Conservation (phyloP, 805 yeast genomes). For the Zygosaccharomyces siamensis region DNA sequence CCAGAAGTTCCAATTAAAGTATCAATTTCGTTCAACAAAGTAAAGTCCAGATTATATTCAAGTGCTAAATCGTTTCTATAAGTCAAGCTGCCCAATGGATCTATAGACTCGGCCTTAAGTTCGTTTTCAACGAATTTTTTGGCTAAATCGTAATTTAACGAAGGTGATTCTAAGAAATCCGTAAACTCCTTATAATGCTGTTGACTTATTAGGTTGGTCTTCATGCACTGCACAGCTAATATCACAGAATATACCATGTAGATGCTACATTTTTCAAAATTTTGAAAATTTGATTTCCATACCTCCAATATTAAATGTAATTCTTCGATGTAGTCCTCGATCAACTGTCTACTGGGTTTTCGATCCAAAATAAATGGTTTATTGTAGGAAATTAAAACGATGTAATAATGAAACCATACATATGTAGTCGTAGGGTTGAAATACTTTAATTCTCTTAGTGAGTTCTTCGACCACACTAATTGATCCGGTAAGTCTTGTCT, state of each 20-base stretch:
- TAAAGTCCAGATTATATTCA: conserved; percentile 32
- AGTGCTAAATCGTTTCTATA: conserved; percentile 30
- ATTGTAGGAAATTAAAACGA: conserved; percentile 51
- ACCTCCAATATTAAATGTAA: conserved; percentile 17
- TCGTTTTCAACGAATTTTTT: conserved; percentile 27
- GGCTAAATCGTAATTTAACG: conserved; percentile 27
- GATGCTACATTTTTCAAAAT: conserved; percentile 24
- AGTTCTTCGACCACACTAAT: conserved; percentile 41
- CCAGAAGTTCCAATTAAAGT: conserved; percentile 20
- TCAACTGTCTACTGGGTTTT: conserved; percentile 18
- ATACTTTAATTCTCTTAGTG: conserved; percentile 35
- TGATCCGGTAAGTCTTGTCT: conserved; percentile 41
- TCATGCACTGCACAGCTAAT: conserved; percentile 29
- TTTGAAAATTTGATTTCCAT: conserved; percentile 20
- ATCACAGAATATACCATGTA: conserved; percentile 30
- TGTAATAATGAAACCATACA: conserved; percentile 49
- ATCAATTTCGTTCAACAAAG: conserved; percentile 30
- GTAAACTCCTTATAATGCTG: conserved; percentile 15
- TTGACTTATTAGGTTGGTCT: conserved; percentile 19
- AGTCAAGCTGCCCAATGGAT: conserved; percentile 26
- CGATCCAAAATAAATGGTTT: conserved; percentile 44
- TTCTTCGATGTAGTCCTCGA: conserved; percentile 27
- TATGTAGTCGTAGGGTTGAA: conserved; percentile 47
- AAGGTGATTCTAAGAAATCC: conserved; percentile 20
- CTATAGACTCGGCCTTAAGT: conserved; percentile 18